Evolutionary conservation across 2,329 filamentous ascomycete species (phyloP).

Genomic region (Colletotrichum liaoningense): DNA sequence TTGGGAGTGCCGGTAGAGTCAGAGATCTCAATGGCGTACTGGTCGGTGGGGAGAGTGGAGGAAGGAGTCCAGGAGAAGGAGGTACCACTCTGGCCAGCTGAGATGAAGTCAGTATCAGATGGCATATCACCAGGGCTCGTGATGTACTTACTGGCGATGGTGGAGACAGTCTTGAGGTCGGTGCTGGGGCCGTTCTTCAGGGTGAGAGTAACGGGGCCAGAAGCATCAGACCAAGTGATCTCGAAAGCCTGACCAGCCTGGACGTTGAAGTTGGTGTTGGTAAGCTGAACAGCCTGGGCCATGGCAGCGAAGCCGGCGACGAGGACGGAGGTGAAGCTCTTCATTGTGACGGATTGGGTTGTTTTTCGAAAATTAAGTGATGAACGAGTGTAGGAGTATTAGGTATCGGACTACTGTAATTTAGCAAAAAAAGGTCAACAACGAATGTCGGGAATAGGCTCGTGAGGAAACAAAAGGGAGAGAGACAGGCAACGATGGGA

Average conservation of each 20-base stretch:
- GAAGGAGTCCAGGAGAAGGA: conserved; percentile 54
- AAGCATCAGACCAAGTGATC: conserved; percentile 54
- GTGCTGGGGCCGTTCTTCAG: conserved; percentile 51
- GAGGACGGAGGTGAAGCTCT: conserved; percentile 42
- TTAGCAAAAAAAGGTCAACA: conserved; percentile 31
- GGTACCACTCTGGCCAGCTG: conserved; percentile 47
- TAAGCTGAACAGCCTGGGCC: conserved; percentile 46
- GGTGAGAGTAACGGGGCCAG: conserved; percentile 54
- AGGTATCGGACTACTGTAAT: conserved; percentile 32
- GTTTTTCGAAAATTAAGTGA: conserved; percentile 28
- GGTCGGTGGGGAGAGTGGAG: conserved; percentile 48
- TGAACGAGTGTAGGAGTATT: conserved; percentile 30
- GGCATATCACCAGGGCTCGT: neutral
- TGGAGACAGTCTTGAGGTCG: conserved; percentile 49
- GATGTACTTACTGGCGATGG: conserved; percentile 49
- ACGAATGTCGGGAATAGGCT: conserved; percentile 35
- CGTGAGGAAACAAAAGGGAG: conserved; percentile 21
- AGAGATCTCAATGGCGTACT: conserved; percentile 58
- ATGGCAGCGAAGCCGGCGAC: conserved; percentile 46
- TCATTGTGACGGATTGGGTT: conserved; percentile 45
- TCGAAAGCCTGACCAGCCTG: conserved; percentile 53
- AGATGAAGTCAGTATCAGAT: neutral
- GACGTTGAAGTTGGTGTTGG: conserved; percentile 50
- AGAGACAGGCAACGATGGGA: neutral
- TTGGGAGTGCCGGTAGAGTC: conserved; percentile 52